Evolutionary conservation across 495 filamentous ascomycete genomes (phyloP).

Genomic region (Annulohypoxylon stygium): DNA sequence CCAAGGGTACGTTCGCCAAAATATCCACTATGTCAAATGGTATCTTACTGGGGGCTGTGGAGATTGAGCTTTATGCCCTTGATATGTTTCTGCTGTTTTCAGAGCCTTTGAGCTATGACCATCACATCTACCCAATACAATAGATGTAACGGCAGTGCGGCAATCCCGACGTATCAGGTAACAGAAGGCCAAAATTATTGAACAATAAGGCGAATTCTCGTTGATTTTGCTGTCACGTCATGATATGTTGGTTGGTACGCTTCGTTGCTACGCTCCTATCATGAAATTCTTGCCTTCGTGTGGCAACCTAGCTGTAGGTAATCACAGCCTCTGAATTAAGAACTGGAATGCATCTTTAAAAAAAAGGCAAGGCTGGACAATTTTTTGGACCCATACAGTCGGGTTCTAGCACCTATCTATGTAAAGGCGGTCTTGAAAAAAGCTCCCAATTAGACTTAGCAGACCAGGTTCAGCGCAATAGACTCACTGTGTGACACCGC

Average conservation of each 20-base stretch:
- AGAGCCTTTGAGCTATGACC: slow-evolving; percentile 35
- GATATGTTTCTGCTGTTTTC: slow-evolving; percentile 25
- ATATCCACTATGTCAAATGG: slow-evolving; percentile 30
- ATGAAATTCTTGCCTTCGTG: not conserved
- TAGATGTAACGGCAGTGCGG: slow-evolving; percentile 52
- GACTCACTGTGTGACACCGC: slow-evolving; percentile 31
- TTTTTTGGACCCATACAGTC: slow-evolving; percentile 30
- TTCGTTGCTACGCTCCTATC: not conserved
- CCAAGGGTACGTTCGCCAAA: slow-evolving; percentile 17
- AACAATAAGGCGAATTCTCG: slow-evolving; percentile 23
- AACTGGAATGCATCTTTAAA: slow-evolving; percentile 14
- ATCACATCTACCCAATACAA: slow-evolving; percentile 35
- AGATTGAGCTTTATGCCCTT: slow-evolving; percentile 34
- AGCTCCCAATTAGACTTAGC: slow-evolving; percentile 10
- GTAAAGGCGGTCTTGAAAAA: slow-evolving; percentile 34
- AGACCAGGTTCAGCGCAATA: slow-evolving; percentile 19
- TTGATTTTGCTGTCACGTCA: slow-evolving; percentile 35
- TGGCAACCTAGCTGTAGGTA: not conserved
- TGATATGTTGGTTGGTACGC: slow-evolving; percentile 8
- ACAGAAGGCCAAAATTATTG: slow-evolving; percentile 25
- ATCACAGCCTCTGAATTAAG: slow-evolving; percentile 24
- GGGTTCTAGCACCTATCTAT: slow-evolving; percentile 10
- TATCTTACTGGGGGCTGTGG: slow-evolving; percentile 27
- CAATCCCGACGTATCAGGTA: slow-evolving; percentile 42
- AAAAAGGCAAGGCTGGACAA: slow-evolving; percentile 26